Evolutionary conservation across 805 yeast species (phyloP).

Genomic region (Tetrapisispora nanseiensis): DNA sequence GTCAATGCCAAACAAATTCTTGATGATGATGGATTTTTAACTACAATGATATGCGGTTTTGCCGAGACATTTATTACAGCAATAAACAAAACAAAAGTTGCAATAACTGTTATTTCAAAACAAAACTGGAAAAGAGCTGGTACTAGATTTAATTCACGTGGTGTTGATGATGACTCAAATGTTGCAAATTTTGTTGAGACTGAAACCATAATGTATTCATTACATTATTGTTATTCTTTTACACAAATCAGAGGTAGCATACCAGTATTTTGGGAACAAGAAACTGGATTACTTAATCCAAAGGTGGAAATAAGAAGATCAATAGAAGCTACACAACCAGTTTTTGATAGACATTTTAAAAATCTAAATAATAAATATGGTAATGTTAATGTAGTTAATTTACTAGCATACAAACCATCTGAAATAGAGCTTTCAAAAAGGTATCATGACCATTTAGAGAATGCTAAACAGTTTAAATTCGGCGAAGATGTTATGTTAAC

Average conservation of each 20-base stretch:
- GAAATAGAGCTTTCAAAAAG: constrained; percentile 64
- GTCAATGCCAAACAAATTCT: constrained; percentile 44
- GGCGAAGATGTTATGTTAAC: constrained; percentile 43
- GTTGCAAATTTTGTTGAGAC: constrained; percentile 96
- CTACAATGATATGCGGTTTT: constrained; percentile 91
- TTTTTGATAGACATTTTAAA: constrained; percentile 74
- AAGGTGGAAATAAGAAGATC: constrained; percentile 84
- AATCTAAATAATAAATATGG: constrained; percentile 67
- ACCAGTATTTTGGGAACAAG: constrained; percentile 98
- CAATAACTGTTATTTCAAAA: constrained; percentile 74
- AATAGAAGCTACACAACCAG: constrained; percentile 83
- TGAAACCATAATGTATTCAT: constrained; percentile 60
- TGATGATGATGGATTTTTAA: constrained; percentile 70
- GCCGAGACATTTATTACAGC: constrained; percentile 59
- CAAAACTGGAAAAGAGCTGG: constrained; percentile 97
- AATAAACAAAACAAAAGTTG: constrained; percentile 31
- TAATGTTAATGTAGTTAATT: constrained; percentile 73
- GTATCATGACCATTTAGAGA: constrained; percentile 49
- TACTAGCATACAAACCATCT: constrained; percentile 67
- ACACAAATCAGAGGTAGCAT: constrained; percentile 88
- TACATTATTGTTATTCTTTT: constrained; percentile 55
- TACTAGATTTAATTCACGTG: constrained; percentile 86
- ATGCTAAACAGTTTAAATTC: constrained; percentile 26
- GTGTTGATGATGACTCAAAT: constrained; percentile 88
- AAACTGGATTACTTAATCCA: constrained; percentile 75